phyloP scores from a whole-genome alignment of 2,329 filamentous ascomycete species.

The Thelonectria olida region DNA sequence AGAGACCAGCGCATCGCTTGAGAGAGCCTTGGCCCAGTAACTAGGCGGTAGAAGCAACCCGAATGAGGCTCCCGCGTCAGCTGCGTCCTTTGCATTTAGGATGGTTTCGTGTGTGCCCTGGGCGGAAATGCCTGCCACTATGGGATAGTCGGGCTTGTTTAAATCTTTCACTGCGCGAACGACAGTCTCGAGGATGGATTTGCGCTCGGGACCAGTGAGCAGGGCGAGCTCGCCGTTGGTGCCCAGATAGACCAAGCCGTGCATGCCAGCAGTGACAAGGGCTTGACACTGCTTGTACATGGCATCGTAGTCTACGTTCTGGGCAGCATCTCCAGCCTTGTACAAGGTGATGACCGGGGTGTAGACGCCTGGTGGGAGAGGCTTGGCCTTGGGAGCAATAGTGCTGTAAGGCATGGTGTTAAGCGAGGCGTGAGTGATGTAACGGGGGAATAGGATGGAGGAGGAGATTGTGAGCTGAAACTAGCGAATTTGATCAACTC shows the following conservation, averaged over 20 bases:
- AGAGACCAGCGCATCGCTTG: constrained; percentile 60
- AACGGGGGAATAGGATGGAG: too few species aligned
- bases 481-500: too few species aligned
- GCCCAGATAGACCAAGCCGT: constrained; percentile 56
- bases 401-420: constrained; percentile 42
- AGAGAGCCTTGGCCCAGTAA: constrained; percentile 71
- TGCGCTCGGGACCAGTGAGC: constrained; percentile 51
- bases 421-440: constrained; percentile 31
- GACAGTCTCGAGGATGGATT: constrained; percentile 51
- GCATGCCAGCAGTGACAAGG: constrained; percentile 53
- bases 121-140: constrained; percentile 56
- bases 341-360: constrained; percentile 58
- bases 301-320: constrained; percentile 55
- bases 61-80: constrained; percentile 74
- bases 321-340: constrained; percentile 47
- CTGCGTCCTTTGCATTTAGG: constrained; percentile 71
- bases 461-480: too few species aligned
- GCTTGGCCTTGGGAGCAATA: constrained; percentile 47
- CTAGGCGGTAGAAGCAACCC: constrained; percentile 78
- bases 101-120: constrained; percentile 71
- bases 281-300: constrained; percentile 54
- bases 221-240: constrained; percentile 58
- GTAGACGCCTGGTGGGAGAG: constrained; percentile 55
- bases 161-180: constrained; percentile 49
- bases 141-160: constrained; percentile 47